These are phyloP conservation scores for Trypanosoma boissoni DNA, from an alignment of 208 protist species.

Conservation along the genomic window DNA sequence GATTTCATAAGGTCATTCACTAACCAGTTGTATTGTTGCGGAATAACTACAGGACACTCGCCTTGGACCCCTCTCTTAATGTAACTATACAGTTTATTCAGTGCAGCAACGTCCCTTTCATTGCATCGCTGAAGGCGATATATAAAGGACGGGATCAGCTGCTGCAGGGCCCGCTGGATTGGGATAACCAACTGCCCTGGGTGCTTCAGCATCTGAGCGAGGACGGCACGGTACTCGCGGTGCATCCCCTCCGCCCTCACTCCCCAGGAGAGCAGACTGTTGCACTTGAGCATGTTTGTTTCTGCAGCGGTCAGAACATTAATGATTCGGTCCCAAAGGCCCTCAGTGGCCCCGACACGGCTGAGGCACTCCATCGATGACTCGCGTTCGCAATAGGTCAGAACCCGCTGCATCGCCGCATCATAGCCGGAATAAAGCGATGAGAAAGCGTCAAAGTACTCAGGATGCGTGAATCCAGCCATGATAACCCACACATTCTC, in stretches of 20 bases:
- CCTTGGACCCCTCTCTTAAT: not conserved
- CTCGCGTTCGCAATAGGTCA: slow-evolving; percentile 34
- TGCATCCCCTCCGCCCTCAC: slow-evolving; percentile 20
- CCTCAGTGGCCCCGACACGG: slow-evolving; percentile 42
- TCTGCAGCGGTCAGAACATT: slow-evolving; percentile 30
- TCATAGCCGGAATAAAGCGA: slow-evolving; percentile 28
- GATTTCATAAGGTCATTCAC: slow-evolving; percentile 28
- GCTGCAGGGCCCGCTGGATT: slow-evolving; percentile 20
- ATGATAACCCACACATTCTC: slow-evolving; percentile 31
- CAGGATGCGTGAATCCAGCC: slow-evolving; percentile 38
- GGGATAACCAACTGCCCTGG: slow-evolving; percentile 29
- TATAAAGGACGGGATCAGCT: slow-evolving; percentile 53
- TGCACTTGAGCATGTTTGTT: slow-evolving; percentile 39
- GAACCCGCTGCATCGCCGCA: slow-evolving; percentile 33
- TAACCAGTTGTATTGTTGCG: slow-evolving; percentile 40
- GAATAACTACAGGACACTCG: slow-evolving; percentile 8
- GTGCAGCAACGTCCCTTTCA: slow-evolving; percentile 31
- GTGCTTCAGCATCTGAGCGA: slow-evolving; percentile 38
- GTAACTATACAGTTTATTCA: slow-evolving; percentile 37
- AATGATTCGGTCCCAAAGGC: slow-evolving; percentile 33
- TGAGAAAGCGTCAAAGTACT: slow-evolving; percentile 32
- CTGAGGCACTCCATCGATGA: slow-evolving; percentile 28
- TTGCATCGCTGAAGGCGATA: slow-evolving; percentile 66
- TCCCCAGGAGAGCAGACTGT: slow-evolving; percentile 35
- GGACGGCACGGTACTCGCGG: slow-evolving; percentile 23